These are phyloP conservation scores for Coemansia sp. DNA, from an alignment of 192 early-diverging fungal genomes.

Conservation along the genomic window DNA sequence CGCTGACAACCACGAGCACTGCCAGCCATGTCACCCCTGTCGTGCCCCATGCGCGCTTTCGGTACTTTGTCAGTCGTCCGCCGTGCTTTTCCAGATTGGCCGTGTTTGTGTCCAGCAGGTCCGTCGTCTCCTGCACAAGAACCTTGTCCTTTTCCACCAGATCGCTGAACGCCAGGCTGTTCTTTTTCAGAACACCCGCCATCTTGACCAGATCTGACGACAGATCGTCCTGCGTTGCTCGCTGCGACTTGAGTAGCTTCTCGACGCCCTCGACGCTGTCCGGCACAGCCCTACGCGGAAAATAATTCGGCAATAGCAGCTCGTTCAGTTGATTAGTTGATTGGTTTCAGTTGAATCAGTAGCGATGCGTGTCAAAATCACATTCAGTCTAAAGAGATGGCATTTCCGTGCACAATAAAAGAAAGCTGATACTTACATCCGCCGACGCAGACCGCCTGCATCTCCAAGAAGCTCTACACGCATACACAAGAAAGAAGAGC, in stretches of 20 bases:
- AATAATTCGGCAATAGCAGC: background rate
- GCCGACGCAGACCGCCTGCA: conserved; percentile 38
- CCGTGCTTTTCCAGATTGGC: conserved; percentile 40
- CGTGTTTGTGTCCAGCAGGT: conserved; percentile 34
- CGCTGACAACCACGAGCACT: conserved; percentile 42
- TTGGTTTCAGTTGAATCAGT: background rate
- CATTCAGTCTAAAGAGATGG: too few species aligned
- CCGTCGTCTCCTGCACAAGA: conserved; percentile 36
- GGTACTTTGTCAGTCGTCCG: conserved; percentile 41
- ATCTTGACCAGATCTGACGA: conserved; percentile 44
- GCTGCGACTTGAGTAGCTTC: conserved; percentile 46
- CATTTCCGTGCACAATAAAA: too few species aligned
- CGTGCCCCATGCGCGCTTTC: conserved; percentile 54
- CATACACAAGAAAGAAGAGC: conserved; percentile 2
- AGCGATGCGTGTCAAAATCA: too few species aligned
- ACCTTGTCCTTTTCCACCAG: conserved; percentile 44
- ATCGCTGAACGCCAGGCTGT: conserved; percentile 49
- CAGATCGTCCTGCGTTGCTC: conserved; percentile 46
- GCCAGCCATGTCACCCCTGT: conserved; percentile 51
- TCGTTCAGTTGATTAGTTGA: conserved; percentile 1
- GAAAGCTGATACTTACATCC: conserved; percentile 31
- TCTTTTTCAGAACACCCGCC: conserved; percentile 45
- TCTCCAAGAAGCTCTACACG: conserved; percentile 48
- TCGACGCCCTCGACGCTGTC: conserved; percentile 41
- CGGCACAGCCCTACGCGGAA: conserved; percentile 31